Conservation (phyloP, 805 yeast genomes). For the Schwanniomyces vanrijiae region DNA sequence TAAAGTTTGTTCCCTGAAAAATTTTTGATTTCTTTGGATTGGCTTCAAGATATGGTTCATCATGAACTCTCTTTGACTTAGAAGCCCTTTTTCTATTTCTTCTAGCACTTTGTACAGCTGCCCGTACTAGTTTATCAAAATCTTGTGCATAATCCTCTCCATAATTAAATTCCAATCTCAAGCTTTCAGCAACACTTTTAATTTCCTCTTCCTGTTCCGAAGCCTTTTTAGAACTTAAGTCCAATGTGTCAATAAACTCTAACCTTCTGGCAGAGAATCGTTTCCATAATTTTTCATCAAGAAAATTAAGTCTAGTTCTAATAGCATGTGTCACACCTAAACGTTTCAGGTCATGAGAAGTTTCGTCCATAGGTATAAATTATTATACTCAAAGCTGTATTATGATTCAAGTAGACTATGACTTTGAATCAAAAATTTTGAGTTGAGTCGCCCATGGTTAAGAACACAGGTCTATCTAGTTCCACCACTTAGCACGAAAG, state of each 20-base stretch:
- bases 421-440: slow-evolving; percentile 2
- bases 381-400: neutral
- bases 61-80: slow-evolving; percentile 21
- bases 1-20: neutral
- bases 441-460: slow-evolving; percentile 1
- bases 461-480: neutral
- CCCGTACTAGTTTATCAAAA: slow-evolving; percentile 85
- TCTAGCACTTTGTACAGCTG: slow-evolving; percentile 91
- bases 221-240: slow-evolving; percentile 70
- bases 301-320: slow-evolving; percentile 64
- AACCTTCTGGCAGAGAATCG: slow-evolving; percentile 86
- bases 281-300: slow-evolving; percentile 85
- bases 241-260: slow-evolving; percentile 79
- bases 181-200: slow-evolving; percentile 69
- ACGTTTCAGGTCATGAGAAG: neutral
- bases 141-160: slow-evolving; percentile 59
- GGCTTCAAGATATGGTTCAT: neutral
- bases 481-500: no score
- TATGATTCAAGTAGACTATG: neutral
- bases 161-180: slow-evolving; percentile 78
- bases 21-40: neutral
- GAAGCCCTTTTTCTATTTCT: slow-evolving; percentile 76
- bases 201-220: slow-evolving; percentile 89
- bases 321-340: slow-evolving; percentile 59
- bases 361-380: neutral